These are phyloP conservation scores for Coix lacrymajobi DNA, from an alignment of 176 grass and related monocot species.

Conservation along the genomic window DNA sequence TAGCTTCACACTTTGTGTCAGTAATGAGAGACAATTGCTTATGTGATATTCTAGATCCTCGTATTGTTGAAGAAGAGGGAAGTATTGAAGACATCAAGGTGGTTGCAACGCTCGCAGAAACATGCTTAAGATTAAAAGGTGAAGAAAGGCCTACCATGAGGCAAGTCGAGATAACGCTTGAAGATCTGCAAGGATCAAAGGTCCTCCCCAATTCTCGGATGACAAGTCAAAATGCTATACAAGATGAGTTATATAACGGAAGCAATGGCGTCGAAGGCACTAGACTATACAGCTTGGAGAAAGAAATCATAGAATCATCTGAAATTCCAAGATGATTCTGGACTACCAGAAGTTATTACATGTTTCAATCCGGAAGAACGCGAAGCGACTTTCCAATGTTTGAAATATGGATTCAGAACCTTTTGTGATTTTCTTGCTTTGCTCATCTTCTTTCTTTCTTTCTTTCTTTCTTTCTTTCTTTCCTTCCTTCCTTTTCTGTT, in stretches of 20 bases:
- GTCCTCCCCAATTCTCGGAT: background rate
- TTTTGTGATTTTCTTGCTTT: no score
- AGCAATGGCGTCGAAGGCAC: background rate
- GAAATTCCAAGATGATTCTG: constrained; percentile 10
- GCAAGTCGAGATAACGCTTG: constrained; percentile 28
- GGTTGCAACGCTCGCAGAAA: background rate
- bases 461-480: no score
- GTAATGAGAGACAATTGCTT: constrained; percentile 10
- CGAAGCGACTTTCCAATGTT: no score
- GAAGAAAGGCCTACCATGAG: constrained; percentile 20
- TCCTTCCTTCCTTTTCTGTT: no score
- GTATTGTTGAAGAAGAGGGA: constrained; percentile 31
- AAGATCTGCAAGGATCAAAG: constrained; percentile 20
- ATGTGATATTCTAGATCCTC: constrained; percentile 18
- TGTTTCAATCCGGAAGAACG: no score
- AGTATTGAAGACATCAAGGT: background rate
- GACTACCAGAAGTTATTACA: no score
- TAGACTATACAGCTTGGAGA: constrained; percentile 31
- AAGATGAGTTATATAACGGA: background rate
- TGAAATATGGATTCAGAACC: no score
- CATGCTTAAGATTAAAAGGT: constrained; percentile 16
- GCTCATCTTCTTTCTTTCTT: no score
- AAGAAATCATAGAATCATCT: constrained; percentile 23
- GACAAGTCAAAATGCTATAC: background rate
- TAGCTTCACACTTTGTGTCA: constrained; percentile 22